Conservation (phyloP, 1,139 yeast genomes). For the Tardiomyces blankii region DNA sequence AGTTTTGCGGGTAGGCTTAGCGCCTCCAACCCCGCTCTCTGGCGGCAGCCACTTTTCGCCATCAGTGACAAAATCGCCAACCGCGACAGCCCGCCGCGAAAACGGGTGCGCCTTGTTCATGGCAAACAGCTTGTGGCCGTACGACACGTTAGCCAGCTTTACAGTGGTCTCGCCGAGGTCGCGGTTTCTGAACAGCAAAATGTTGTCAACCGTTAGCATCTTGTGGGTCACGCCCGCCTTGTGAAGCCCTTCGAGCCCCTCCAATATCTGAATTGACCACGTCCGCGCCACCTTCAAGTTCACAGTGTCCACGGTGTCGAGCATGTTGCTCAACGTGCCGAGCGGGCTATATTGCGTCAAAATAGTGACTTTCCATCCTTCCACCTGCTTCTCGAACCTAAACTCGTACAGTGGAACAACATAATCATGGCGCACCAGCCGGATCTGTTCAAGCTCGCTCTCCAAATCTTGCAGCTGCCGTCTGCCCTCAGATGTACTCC, state of each 20-base stretch:
- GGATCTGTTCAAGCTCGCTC: conserved; percentile 53
- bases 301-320: conserved; percentile 58
- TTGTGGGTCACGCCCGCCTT: conserved; percentile 72
- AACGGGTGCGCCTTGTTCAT: conserved; percentile 36
- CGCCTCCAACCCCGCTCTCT: conserved; percentile 30
- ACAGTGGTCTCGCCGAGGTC: conserved; percentile 47
- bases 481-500: conserved; percentile 63
- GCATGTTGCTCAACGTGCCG: conserved; percentile 52
- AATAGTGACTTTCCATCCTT: conserved; percentile 54
- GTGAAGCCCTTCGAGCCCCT: conserved; percentile 75
- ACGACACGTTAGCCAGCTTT: conserved; percentile 58
- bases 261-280: conserved; percentile 82
- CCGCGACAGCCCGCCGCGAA: conserved; percentile 1
- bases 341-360: conserved; percentile 54
- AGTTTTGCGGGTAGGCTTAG: conserved; percentile 55
- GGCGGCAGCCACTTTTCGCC: conserved; percentile 61
- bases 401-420: conserved; percentile 58
- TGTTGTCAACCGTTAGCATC: conserved; percentile 49
- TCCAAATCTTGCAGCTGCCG: conserved; percentile 62
- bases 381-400: conserved; percentile 34
- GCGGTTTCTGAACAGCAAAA: conserved; percentile 38
- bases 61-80: conserved; percentile 11
- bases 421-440: conserved; percentile 51
- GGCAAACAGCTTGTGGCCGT: conserved; percentile 52
- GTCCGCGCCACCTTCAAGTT: conserved; percentile 67